Base-by-base conservation (phyloP, 176 grass and related monocot genomes). In the Saccharum spontaneum region DNA sequence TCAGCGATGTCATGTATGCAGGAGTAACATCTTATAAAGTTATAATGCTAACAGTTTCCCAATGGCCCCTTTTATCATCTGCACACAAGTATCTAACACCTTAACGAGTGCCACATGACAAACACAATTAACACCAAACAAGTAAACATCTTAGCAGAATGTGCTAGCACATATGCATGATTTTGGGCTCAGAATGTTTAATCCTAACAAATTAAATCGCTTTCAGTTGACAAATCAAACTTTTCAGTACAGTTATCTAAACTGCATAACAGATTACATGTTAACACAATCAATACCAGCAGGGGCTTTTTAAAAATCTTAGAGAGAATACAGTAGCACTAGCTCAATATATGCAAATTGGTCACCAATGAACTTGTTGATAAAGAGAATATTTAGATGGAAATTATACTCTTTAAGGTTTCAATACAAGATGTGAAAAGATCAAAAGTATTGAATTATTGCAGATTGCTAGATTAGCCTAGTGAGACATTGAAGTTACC, bases 401-500 rank as follows among this genome's bases (percentile, higher is more conserved):
- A 55, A 65, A 12, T 37, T 55, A n/a, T n/a, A 67, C 18, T 41
- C 37, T 22, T 73, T 66, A 16, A 63, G 43, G 6, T 22, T 65
- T 55, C 11, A 63, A 43, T 22, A 28, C 5, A 65, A 46, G 7
- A 50, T 73, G 31, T 20, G 17, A 78, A 62, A 22, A 71, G n/a
- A 50, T 20, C 62, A 82, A 40, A 37, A 83, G 14, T 48, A 50
- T 68, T 16, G 48, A 37, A 78, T 10, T 46, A 41, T 24, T 71
- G 45, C 37, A 78, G 10, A 28, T 48, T 38, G 59, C 48, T 71
- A 34, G 40, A 63, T 46, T 69, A 38, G 7, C 18, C 46, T 45
- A 23, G 24, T 34, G 18, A 66, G 74, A 78, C 64, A 45, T 62
- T 59, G 46, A 28, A 78, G 61, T 57, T 75, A 97, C 95, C 91